Evolutionary conservation across 2,329 filamentous ascomycete genomes (phyloP).

Genomic region (Huntiella bhutanensis): DNA sequence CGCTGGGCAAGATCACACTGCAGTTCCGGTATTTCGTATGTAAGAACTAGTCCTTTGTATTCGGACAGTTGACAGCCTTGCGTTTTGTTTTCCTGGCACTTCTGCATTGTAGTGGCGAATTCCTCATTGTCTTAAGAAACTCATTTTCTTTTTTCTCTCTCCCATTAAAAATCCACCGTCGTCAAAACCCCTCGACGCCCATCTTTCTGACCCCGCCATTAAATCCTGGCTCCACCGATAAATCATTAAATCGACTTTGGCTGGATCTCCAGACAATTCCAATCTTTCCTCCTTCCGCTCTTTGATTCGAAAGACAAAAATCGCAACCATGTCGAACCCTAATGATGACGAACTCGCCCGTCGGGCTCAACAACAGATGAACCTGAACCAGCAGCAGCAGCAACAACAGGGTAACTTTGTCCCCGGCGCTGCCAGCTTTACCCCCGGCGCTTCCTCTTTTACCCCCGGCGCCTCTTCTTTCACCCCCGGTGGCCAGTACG

Average conservation of each 20-base stretch:
- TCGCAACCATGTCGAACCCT: slow-evolving; percentile 56
- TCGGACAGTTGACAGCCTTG: no score
- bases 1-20: no score
- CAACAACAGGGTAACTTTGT: slow-evolving; percentile 36
- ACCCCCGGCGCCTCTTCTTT: slow-evolving; percentile 49
- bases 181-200: neutral
- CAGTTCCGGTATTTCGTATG: no score
- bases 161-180: neutral
- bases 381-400: slow-evolving; percentile 59
- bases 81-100: neutral
- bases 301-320: no score
- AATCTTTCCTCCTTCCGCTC: neutral
- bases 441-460: slow-evolving; percentile 32
- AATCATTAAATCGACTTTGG: neutral
- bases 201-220: neutral
- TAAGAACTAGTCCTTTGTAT: no score
- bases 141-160: neutral
- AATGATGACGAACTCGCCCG: slow-evolving; percentile 92
- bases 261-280: neutral
- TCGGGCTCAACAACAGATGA: slow-evolving; percentile 59
- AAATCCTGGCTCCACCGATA: neutral
- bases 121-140: neutral
- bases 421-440: slow-evolving; percentile 27
- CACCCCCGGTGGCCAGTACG: slow-evolving; percentile 37
- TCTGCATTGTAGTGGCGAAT: neutral